Base-by-base conservation (phyloP, 2,329 filamentous ascomycete species). In the Aspergillus amoenus region DNA sequence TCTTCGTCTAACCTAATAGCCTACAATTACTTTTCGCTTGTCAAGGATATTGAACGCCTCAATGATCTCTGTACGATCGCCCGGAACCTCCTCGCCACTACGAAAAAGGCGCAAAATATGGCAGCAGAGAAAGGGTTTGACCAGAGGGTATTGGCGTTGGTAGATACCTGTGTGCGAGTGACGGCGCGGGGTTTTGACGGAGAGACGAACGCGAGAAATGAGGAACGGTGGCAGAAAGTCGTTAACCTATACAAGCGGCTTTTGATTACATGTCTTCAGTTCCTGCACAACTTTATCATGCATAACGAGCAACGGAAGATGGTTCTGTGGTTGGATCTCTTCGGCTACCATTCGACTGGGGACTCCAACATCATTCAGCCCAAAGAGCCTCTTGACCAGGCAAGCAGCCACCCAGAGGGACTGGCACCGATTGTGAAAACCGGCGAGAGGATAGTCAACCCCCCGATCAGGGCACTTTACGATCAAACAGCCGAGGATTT, bases 171-270 rank as follows among this genome's bases (percentile, higher is more conserved):
- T 65, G 84, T 88, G 11, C 78, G 84, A 50, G 84, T 88, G 12
- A 87, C 85, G 0, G 84, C 84, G 8, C 73, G 84, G 61, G 85
- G 85, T 0, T 88, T 85, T 60, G 85, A 88, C 70, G 85, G 85
- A 32, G 84, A 86, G 66, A 81, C 83, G 5, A 82, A 84, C 57
- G 81, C 82, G 4, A 77, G 81, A 52, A 84, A 86, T 56, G 83
- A 88, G 70, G 83, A 86, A 63, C 83, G 83, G 62, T 87, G 84
- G 84, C 84, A 87, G 71, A 82, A 81, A 70, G 83, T 87, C 54
- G 83, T 87, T 60, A 86, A 85, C 66, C 80, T 84, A 4, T 87
- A 86, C 73, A 87, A 88, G 73, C 84, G 85, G 64, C 75, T 88
- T 17, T 76, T 88, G 64, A 87, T 87, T 55, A 86, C 84, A 3